Evolutionary conservation across 768 basidiomycete species (phyloP).

Genomic region (Termitomyces sp.): DNA sequence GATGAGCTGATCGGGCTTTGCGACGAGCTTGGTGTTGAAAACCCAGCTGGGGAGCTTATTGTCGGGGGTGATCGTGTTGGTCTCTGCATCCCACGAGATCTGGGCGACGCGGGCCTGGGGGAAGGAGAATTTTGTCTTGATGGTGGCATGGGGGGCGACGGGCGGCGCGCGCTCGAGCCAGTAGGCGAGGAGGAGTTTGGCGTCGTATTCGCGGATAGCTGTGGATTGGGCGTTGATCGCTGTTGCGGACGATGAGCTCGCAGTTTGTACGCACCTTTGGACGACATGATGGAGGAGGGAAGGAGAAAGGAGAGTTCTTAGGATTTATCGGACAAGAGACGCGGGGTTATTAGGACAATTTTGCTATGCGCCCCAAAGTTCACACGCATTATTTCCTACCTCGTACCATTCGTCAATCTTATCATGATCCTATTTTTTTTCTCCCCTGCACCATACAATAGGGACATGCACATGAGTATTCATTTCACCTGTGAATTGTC

Average conservation of each 20-base stretch:
- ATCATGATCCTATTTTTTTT: neutral
- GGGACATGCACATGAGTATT: neutral
- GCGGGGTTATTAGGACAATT: slow-evolving; percentile 21
- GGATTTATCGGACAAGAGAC: slow-evolving; percentile 12
- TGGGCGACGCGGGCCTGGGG: slow-evolving; percentile 81
- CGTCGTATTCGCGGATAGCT: slow-evolving; percentile 96
- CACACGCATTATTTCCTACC: slow-evolving; percentile 23
- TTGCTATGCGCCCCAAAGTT: slow-evolving; percentile 23
- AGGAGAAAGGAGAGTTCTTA: slow-evolving; percentile 19
- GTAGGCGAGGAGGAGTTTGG: slow-evolving; percentile 95
- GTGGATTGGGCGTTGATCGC: slow-evolving; percentile 11
- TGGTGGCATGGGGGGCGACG: slow-evolving; percentile 58
- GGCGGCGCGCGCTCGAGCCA: slow-evolving; percentile 92
- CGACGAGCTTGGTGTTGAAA: slow-evolving; percentile 84
- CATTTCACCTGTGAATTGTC: neutral
- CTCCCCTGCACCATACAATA: neutral
- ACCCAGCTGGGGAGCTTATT: slow-evolving; percentile 76
- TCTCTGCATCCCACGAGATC: slow-evolving; percentile 77
- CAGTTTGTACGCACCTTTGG: slow-evolving; percentile 34
- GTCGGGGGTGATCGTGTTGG: slow-evolving; percentile 52
- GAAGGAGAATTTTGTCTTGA: slow-evolving; percentile 60
- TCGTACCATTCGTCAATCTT: slow-evolving; percentile 13
- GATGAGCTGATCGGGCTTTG: slow-evolving; percentile 98
- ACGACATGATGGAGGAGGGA: slow-evolving; percentile 38
- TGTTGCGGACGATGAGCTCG: slow-evolving; percentile 2